These are phyloP conservation scores for Ascochyta viciae-villosae DNA, from an alignment of 2,329 filamentous ascomycete species.

Conservation along the genomic window DNA sequence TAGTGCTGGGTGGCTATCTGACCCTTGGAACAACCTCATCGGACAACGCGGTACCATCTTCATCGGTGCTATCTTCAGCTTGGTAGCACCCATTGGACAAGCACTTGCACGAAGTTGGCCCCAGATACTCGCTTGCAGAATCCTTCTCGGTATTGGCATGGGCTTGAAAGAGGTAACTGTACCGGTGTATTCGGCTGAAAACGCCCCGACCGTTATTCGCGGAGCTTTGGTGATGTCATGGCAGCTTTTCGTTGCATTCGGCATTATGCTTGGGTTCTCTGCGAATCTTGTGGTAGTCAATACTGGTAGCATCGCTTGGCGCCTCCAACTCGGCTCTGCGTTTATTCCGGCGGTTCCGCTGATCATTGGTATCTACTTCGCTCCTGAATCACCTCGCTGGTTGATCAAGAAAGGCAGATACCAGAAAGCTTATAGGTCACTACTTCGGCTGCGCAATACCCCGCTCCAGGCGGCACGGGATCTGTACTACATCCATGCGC, in stretches of 20 bases:
- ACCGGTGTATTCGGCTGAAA: slow-evolving; percentile 52
- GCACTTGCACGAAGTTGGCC: slow-evolving; percentile 20
- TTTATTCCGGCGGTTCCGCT: too few species aligned
- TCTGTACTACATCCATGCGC: too few species aligned
- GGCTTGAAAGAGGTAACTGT: slow-evolving; percentile 49
- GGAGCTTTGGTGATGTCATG: slow-evolving; percentile 52
- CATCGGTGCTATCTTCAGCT: slow-evolving; percentile 34
- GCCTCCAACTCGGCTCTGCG: too few species aligned
- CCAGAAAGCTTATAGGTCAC: too few species aligned
- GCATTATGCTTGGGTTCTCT: slow-evolving; percentile 10
- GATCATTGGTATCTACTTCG: too few species aligned
- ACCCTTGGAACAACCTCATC: slow-evolving; percentile 1
- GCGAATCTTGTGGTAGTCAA: too few species aligned
- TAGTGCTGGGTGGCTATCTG: too few species aligned
- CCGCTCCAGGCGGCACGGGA: too few species aligned
- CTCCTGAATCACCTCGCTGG: too few species aligned
- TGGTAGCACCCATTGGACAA: slow-evolving; percentile 18
- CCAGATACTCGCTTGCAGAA: slow-evolving; percentile 15
- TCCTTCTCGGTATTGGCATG: slow-evolving; percentile 47
- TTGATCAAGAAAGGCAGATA: too few species aligned
- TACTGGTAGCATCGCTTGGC: too few species aligned
- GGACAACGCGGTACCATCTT: slow-evolving; percentile 44
- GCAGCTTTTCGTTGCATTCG: slow-evolving; percentile 49
- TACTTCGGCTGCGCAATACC: too few species aligned
- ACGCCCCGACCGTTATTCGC: slow-evolving; percentile 47